Percentiles rank a stretch among this genome's conserved stretches.
Conservation (phyloP, 1,139 yeast species). For the Debaryomyces singareniensis region DNA sequence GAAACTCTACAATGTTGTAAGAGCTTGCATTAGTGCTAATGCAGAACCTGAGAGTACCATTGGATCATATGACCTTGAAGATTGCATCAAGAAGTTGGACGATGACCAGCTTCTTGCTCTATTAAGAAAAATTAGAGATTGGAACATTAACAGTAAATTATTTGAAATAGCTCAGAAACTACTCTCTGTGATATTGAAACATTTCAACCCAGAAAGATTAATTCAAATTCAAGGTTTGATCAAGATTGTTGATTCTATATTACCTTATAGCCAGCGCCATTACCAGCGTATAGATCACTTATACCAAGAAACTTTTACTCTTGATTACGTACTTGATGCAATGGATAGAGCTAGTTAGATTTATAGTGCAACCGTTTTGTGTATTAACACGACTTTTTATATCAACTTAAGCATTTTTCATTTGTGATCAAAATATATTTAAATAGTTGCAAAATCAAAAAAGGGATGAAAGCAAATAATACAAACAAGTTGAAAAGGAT, state of each 20-base stretch:
- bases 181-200: constrained; percentile 55
- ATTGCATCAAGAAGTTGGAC: constrained; percentile 51
- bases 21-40: constrained; percentile 41
- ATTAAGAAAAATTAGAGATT: constrained; percentile 76
- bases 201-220: constrained; percentile 48
- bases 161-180: constrained; percentile 76
- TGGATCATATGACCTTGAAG: constrained; percentile 61
- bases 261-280: constrained; percentile 89
- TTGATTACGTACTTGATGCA: constrained; percentile 80
- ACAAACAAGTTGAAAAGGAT: too few relatives aligned
- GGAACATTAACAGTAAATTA: constrained; percentile 88
- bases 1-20: constrained; percentile 68
- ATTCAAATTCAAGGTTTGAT: constrained; percentile 64
- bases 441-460: too few relatives aligned
- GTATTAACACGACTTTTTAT: too few relatives aligned
- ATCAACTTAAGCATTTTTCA: too few relatives aligned
- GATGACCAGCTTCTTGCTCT: constrained; percentile 55
- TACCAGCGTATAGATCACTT: constrained; percentile 67
- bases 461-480: too few relatives aligned
- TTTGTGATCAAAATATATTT: too few relatives aligned
- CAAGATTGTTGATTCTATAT: constrained; percentile 60
- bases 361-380: too few relatives aligned
- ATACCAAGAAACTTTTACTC: constrained; percentile 74
- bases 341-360: constrained; percentile 42
- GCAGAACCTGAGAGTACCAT: constrained; percentile 45